A percentile compares a stretch with the other conserved stretches of the same genome.
phyloP scores from a whole-genome alignment of 1,284 basidiomycete genomes.

The Moesziomyces sp. region DNA sequence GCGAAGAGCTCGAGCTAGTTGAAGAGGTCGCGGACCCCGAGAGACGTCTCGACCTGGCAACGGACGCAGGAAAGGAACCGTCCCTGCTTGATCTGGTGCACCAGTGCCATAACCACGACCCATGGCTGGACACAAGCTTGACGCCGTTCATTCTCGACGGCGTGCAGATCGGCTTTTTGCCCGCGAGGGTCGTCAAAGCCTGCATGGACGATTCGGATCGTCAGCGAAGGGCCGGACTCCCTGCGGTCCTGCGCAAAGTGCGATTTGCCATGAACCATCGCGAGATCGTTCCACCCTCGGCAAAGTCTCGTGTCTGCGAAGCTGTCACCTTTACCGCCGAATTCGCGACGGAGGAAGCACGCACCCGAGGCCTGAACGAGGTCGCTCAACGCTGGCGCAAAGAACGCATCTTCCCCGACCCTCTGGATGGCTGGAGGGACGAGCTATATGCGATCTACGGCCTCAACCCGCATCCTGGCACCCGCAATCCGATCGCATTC shows the following conservation, averaged over 20 bases:
- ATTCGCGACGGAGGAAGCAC: conserved; percentile 24
- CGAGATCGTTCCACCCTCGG: conserved; percentile 28
- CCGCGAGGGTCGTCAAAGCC: conserved; percentile 42
- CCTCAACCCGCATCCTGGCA: conserved; percentile 19
- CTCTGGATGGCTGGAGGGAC: conserved; percentile 67
- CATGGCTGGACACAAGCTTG: conserved; percentile 53
- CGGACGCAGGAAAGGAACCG: conserved; percentile 2
- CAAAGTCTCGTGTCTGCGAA: conserved; percentile 16
- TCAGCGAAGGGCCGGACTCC: conserved; percentile 8
- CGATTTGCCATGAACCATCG: conserved; percentile 37
- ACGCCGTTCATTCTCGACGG: conserved; percentile 54
- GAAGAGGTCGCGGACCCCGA: conserved; percentile 27
- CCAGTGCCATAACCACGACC: conserved; percentile 61
- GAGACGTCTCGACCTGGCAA: conserved; percentile 7
- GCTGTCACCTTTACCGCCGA: conserved; percentile 33
- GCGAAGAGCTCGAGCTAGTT: conserved; percentile 24
- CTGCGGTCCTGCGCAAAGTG: conserved; percentile 23
- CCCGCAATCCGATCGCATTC: conserved; percentile 74
- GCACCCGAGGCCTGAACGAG: conserved; percentile 35
- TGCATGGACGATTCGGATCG: conserved; percentile 31
- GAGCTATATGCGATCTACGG: conserved; percentile 63
- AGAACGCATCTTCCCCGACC: conserved; percentile 49
- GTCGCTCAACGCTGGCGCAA: conserved; percentile 51
- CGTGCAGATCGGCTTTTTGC: conserved; percentile 61
- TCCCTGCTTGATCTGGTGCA: conserved; percentile 52